phyloP scores from a whole-genome alignment of 1,284 basidiomycete species.

The Cystobasidiaceae sp. region DNA sequence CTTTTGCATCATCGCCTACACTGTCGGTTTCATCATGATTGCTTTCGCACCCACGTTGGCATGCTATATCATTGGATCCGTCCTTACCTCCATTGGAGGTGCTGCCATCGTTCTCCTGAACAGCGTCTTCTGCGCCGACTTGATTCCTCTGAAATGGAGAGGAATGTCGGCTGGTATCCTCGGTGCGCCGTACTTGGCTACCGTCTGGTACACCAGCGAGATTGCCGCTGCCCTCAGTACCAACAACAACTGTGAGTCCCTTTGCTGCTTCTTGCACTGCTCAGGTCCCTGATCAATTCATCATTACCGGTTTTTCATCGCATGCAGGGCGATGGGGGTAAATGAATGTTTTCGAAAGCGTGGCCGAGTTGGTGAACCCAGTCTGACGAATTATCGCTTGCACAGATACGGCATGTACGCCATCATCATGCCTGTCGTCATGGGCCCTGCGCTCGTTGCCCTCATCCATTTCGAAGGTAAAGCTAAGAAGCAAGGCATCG shows the following conservation, averaged over 20 bases:
- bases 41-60: slow-evolving; percentile 32
- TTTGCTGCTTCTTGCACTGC: not conserved
- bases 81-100: slow-evolving; percentile 31
- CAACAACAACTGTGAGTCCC: slow-evolving; percentile 22
- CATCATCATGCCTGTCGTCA: slow-evolving; percentile 34
- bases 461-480: slow-evolving; percentile 36
- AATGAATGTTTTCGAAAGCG: not conserved
- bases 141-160: slow-evolving; percentile 30
- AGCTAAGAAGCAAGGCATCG: slow-evolving; percentile 4
- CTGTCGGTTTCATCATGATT: slow-evolving; percentile 33
- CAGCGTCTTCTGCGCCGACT: slow-evolving; percentile 30
- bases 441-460: slow-evolving; percentile 25
- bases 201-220: slow-evolving; percentile 31
- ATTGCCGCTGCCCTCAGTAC: slow-evolving; percentile 31
- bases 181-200: slow-evolving; percentile 32
- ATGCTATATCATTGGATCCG: slow-evolving; percentile 33
- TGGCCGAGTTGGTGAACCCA: not conserved
- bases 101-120: slow-evolving; percentile 28
- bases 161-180: slow-evolving; percentile 32
- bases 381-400: not conserved
- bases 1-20: slow-evolving; percentile 24
- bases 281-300: not conserved
- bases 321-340: slow-evolving; percentile 18
- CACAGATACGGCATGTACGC: slow-evolving; percentile 35
- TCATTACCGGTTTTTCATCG: not conserved